Base-by-base conservation (phyloP, 345 rosid genomes). In the Citropsis articulata region DNA sequence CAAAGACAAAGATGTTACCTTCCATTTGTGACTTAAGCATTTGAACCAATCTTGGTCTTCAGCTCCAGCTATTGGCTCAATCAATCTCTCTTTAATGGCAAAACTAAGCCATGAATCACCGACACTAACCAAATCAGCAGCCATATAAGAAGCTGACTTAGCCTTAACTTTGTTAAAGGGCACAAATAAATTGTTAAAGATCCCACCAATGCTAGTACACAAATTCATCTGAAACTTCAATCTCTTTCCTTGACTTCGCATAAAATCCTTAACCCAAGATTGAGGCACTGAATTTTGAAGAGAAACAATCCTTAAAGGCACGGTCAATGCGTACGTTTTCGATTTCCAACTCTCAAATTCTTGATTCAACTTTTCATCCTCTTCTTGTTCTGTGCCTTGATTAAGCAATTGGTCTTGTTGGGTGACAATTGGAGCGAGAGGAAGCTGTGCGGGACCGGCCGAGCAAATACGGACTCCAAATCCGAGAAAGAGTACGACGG, bases 261-360 rank as follows among this genome's bases (percentile, higher is more conserved):
- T 83, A 66, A 95, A 95, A 25, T 93, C 98, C 94, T 93, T 93
- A 71, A 87, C 68, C 98, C 99, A 95, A 21, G 97, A 91, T 50
- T 97, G 94, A 79, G 99, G 99, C 19, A 90, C 73, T 0, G 97
- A 95, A 76, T 94, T 93, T 65, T 91, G 97, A 24, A 93, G 88
- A 72, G 96, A 89, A 73, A 88, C 89, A 27, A 95, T 59, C 27
- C 84, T 86, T 31, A 95, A 77, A 42, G 98, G 96, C 4, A 92
- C 93, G 2, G 96, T 84, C 66, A 95, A 77, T 19, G 98, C 83
- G 66, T 75, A 92, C 22, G 90, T 85, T 86, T 93, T 95, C 0
- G 92, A 81, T 66, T 93, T 93, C 85, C 93, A 91, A 48, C 85
- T 78, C 83, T 93, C 95, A 75, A 93, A 93, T 62, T 84, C 92